These are phyloP conservation scores for Nemania sp. DNA, from an alignment of 2,329 filamentous ascomycete species.

Conservation along the genomic window DNA sequence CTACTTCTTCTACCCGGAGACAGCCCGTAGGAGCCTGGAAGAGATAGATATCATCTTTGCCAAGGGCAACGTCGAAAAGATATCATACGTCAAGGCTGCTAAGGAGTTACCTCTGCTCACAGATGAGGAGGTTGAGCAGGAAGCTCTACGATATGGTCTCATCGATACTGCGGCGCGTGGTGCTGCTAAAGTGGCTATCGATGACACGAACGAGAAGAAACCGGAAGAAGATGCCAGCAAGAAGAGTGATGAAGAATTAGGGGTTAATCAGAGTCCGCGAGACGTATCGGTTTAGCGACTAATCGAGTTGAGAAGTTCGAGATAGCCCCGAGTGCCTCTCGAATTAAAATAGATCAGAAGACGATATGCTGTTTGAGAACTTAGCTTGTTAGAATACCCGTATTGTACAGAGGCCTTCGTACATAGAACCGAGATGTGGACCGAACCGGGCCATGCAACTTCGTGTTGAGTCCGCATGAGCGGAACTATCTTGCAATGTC, in stretches of 20 bases:
- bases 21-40: conserved; percentile 52
- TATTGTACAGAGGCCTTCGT: too few relatives aligned
- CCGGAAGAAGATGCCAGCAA: conserved; percentile 30
- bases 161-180: conserved; percentile 36
- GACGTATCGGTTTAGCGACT: not conserved
- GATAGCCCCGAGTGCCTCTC: not conserved
- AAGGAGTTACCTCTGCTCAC: conserved; percentile 58
- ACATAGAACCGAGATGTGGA: too few relatives aligned
- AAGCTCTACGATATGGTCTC: conserved; percentile 43
- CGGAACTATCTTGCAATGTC: too few relatives aligned
- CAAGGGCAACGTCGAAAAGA: conserved; percentile 62
- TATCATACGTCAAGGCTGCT: conserved; percentile 61
- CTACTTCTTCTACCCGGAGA: conserved; percentile 58
- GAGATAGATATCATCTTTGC: conserved; percentile 64
- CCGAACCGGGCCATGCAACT: too few relatives aligned
- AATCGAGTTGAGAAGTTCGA: not conserved
- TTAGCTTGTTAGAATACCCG: too few relatives aligned
- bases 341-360: not conserved
- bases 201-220: not conserved
- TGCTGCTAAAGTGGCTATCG: not conserved
- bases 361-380: too few relatives aligned
- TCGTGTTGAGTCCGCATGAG: too few relatives aligned
- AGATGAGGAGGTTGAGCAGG: conserved; percentile 55
- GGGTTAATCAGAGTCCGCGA: conserved; percentile 26
- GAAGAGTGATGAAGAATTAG: conserved; percentile 31